Evolutionary conservation across 139 green algal genomes (phyloP), one percentile per base, ranked within the genome.

Genomic region (Tetratostichococcus sp.): DNA sequence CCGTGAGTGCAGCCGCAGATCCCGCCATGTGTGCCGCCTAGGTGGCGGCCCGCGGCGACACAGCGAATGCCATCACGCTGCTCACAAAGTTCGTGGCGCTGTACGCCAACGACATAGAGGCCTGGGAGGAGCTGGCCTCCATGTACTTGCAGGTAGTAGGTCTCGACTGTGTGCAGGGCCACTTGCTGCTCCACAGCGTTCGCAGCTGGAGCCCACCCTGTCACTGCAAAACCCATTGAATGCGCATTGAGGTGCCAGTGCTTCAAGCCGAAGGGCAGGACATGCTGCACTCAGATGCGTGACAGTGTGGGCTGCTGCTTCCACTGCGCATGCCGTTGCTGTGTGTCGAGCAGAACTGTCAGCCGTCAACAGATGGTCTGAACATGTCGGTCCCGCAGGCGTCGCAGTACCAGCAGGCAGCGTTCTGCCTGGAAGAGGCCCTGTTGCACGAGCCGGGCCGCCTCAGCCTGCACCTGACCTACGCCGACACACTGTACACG

Each of bases 341-440:
- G n/a, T n/a, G n/a, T n/a, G n/a, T n/a, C n/a, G n/a, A n/a, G n/a
- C n/a, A n/a, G n/a, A n/a, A n/a, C n/a, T n/a, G n/a, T n/a, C n/a
- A n/a, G n/a, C n/a, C n/a, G n/a, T n/a, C n/a, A n/a, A n/a, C n/a
- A n/a, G n/a, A n/a, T n/a, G n/a, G n/a, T n/a, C n/a, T n/a, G n/a
- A n/a, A n/a, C n/a, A n/a, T n/a, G n/a, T n/a, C n/a, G n/a, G n/a
- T n/a, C n/a, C n/a, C 67, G 71, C 79, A 93, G 86, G 67, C 74
- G 30, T 77, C 83, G 28, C 84, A 92, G 79, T 95, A 90, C 83
- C 81, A 83, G n/a, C 89, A 97, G 76, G 93, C 92, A 0, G 84
- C 87, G 0, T 93, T 93, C 74, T 97, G 92, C 85, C 84, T 89
- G 33, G 93, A 97, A 77, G 93, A 97, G 87, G 77, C 96, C 26